These are phyloP conservation scores for Phalaenopsis equestris DNA, from an alignment of 106 monocot genomes.

Conservation along the genomic window DNA sequence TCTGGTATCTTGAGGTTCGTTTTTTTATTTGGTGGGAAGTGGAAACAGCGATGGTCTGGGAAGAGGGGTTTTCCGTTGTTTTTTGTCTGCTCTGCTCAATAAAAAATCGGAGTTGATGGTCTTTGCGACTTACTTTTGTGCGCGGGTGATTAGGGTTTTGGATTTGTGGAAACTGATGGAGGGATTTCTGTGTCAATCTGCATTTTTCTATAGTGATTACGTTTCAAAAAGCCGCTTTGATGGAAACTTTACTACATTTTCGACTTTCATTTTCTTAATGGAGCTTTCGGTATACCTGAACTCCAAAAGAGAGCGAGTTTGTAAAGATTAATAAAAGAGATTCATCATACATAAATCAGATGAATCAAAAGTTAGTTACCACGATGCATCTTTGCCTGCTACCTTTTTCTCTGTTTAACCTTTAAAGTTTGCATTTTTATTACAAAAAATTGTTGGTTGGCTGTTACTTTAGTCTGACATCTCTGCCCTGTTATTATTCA, in stretches of 20 bases:
- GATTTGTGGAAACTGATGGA: background rate
- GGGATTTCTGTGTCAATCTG: background rate
- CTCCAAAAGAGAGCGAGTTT: background rate
- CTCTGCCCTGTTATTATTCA: background rate
- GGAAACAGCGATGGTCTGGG: background rate
- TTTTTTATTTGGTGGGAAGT: background rate
- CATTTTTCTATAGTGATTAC: background rate
- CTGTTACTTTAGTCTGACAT: background rate
- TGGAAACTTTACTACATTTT: background rate
- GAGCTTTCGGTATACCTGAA: background rate
- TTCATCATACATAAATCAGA: too few relatives aligned
- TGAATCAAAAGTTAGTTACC: background rate
- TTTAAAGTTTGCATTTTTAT: background rate
- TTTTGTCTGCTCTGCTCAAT: slow-evolving; percentile 1
- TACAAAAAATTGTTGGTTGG: too few relatives aligned
- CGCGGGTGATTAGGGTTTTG: background rate
- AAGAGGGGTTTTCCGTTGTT: background rate
- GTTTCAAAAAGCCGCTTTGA: background rate
- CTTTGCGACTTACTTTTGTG: background rate
- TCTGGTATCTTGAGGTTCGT: background rate
- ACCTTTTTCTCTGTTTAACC: background rate
- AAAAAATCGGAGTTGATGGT: background rate
- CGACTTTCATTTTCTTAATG: slow-evolving; percentile 2
- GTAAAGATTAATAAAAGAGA: too few relatives aligned
- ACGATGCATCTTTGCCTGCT: background rate